phyloP scores from a whole-genome alignment of 1,284 basidiomycete species.

The Ganoderma lucidum region DNA sequence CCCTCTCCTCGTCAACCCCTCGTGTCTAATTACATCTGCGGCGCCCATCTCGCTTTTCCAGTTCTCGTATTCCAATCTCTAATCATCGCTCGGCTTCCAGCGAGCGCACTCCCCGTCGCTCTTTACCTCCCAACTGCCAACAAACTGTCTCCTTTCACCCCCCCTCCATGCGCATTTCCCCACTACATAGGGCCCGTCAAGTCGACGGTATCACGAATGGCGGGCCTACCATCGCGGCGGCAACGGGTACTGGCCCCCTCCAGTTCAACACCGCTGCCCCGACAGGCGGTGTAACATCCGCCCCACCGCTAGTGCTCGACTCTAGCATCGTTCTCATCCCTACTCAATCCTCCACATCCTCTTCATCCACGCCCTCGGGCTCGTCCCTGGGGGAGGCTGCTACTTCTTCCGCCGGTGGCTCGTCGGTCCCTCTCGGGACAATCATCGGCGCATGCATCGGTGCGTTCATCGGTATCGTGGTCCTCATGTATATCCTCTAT shows the following conservation, averaged over 20 bases:
- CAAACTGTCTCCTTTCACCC: conserved; percentile 28
- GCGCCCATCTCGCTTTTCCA: conserved; percentile 15
- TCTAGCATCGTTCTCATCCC: conserved; percentile 26
- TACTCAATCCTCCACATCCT: conserved; percentile 18
- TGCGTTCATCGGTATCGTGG: conserved; percentile 40
- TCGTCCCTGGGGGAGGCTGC: conserved; percentile 14
- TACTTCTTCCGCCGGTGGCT: conserved; percentile 22
- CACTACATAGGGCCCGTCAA: conserved; percentile 29
- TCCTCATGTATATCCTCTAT: conserved; percentile 40
- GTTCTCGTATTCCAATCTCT: conserved; percentile 28
- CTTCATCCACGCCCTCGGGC: conserved; percentile 23
- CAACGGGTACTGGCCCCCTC: conserved; percentile 17
- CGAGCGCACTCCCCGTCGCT: conserved; percentile 41
- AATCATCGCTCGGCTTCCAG: conserved; percentile 32
- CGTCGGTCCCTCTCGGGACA: conserved; percentile 40
- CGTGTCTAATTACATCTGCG: conserved; percentile 18
- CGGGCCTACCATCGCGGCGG: conserved; percentile 2
- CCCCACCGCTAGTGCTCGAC: conserved; percentile 23
- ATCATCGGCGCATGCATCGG: conserved; percentile 45
- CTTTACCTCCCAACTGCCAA: conserved; percentile 32
- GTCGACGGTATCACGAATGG: conserved; percentile 22
- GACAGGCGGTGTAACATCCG: conserved; percentile 1
- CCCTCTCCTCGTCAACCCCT: not conserved
- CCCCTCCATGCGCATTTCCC: conserved; percentile 35
- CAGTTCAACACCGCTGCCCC: conserved; percentile 30